Base-by-base conservation (phyloP, 2,329 filamentous ascomycete species). In the Pyrenochaeta sp. region DNA sequence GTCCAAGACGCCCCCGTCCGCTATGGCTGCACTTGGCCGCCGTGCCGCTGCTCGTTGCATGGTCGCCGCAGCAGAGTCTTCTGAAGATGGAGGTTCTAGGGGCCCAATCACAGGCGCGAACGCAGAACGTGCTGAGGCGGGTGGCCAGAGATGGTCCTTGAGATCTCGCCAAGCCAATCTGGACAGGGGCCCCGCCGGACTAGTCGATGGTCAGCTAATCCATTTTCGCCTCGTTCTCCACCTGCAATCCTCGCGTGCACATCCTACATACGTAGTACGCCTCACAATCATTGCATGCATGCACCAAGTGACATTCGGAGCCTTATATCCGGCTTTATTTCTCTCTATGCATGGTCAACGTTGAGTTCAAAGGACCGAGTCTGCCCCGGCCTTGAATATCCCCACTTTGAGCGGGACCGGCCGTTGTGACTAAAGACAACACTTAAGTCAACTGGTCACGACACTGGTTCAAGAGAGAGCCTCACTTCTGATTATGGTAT, bases 51-150 rank as follows among this genome's bases (percentile, higher is more conserved):
- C 27, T 18, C 27, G 22, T 31, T 20, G 28, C 26, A 31, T 46
- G 22, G 21, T 35, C 36, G 35, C 28, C 39, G 15, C 30, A n/a
- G 8, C 35, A 42, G 31, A 31, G 31, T 20, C 18, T 24, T 13
- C 14, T 20, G 35, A 42, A 38, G 29, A 48, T 45, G 44, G 37
- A 32, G 39, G 48, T n/a, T 5, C 4, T 3, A 11, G n/a, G 3
- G 24, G 32, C 59, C n/a, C 58, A 63, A 63, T 63, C 29, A 57
- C 13, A 42, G 2, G 2, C 7, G 8, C 1, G 7, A 10, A 23
- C 7, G 1, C 21, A 35, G 22, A 52, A 54, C 55, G 53, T 50
- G 51, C 21, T 36, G 18, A 20, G 39, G 17, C 32, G 39, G 44
- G 30, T 51, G 51, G 55, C 42, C 22, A 41, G 42, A 36, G 46